Conservation (phyloP, 2,329 filamentous ascomycete genomes). For the Fusarium vanettenii region DNA sequence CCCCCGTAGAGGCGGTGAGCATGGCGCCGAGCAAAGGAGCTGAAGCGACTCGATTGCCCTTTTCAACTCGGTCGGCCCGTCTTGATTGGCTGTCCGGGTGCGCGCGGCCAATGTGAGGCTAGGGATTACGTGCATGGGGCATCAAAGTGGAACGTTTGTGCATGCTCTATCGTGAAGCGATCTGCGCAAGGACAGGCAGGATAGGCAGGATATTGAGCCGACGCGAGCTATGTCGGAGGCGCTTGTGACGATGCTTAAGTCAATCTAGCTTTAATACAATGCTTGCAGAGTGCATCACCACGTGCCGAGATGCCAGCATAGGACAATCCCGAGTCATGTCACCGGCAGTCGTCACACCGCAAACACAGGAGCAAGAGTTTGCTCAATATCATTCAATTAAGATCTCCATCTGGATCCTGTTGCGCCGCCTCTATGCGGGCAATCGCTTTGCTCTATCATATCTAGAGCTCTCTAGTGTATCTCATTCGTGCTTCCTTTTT, state of each 20-base stretch:
- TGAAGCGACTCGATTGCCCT: conserved; percentile 26
- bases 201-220: neutral
- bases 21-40: neutral
- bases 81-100: conserved; percentile 31
- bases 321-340: neutral
- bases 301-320: neutral
- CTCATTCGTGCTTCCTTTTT: conserved; percentile 21
- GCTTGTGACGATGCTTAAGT: neutral
- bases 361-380: neutral
- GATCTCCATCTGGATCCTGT: conserved; percentile 22
- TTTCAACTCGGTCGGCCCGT: conserved; percentile 28
- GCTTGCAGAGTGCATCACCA: neutral
- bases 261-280: neutral
- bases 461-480: conserved; percentile 37
- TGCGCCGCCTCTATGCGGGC: conserved; percentile 25
- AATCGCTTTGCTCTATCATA: conserved; percentile 25
- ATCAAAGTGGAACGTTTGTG: neutral
- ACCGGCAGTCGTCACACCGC: neutral
- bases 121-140: conserved; percentile 31
- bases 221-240: neutral
- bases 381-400: conserved; percentile 22
- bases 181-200: conserved; percentile 4
- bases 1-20: conserved; percentile 29
- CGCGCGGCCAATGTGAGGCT: conserved; percentile 11
- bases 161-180: conserved; percentile 18